Evolutionary conservation across 176 grass and related monocot species (phyloP).

Genomic region (Rhynchospora pubera): DNA sequence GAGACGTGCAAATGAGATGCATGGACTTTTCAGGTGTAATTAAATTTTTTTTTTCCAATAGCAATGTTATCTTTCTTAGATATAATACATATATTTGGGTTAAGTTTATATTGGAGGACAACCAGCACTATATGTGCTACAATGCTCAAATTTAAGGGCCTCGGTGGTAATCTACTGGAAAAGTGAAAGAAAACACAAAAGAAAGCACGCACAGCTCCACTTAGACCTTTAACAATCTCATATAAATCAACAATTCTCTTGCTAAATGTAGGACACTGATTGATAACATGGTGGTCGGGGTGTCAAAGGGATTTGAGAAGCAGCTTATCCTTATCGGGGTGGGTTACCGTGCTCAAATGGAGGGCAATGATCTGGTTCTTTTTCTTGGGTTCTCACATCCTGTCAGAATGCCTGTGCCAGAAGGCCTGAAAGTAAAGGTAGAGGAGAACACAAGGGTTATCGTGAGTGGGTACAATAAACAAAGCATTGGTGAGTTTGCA

Average conservation of each 20-base stretch:
- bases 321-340: constrained; percentile 77
- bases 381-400: constrained; percentile 89
- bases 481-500: constrained; percentile 73
- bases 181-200: neutral
- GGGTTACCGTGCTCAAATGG: constrained; percentile 76
- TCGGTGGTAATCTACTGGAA: neutral
- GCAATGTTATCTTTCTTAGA: neutral
- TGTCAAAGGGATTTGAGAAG: constrained; percentile 96
- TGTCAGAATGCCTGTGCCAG: constrained; percentile 77
- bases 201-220: neutral
- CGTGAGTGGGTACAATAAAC: constrained; percentile 82
- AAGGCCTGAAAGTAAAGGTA: constrained; percentile 68
- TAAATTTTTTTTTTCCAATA: neutral
- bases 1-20: constrained; percentile 83
- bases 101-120: neutral
- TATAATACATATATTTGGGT: neutral
- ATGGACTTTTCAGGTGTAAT: constrained; percentile 94
- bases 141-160: neutral
- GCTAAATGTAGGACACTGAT: constrained; percentile 63
- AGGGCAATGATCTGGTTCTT: constrained; percentile 75
- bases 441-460: constrained; percentile 87
- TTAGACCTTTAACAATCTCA: neutral
- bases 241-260: neutral
- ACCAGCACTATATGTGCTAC: neutral
- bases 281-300: constrained; percentile 83